These are phyloP conservation scores for Russula sp. DNA, from an alignment of 768 basidiomycete genomes.

Conservation along the genomic window DNA sequence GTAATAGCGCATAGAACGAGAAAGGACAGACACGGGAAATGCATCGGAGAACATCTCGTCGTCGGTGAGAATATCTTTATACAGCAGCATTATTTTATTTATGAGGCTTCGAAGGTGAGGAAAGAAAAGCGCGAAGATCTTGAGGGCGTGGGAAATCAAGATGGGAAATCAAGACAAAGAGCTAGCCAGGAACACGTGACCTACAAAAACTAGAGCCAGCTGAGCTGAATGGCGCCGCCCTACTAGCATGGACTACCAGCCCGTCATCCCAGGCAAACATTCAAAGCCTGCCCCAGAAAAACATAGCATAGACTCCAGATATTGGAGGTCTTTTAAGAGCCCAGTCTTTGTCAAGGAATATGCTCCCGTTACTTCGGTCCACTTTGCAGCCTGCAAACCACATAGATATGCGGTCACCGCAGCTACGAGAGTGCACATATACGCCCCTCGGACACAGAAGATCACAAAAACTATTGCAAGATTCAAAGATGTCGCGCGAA, in stretches of 20 bases:
- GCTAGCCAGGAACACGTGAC: slow-evolving; percentile 9
- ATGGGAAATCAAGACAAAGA: slow-evolving; percentile 9
- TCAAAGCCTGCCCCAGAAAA: slow-evolving; percentile 49
- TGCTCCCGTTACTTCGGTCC: slow-evolving; percentile 89
- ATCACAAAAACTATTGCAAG: slow-evolving; percentile 93
- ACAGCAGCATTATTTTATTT: slow-evolving; percentile 56
- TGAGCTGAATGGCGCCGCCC: background rate
- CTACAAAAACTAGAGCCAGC: background rate
- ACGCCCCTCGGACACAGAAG: slow-evolving; percentile 93
- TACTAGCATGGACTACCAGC: slow-evolving; percentile 67
- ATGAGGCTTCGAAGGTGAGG: background rate
- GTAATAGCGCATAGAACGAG: background rate
- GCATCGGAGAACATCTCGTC: slow-evolving; percentile 97
- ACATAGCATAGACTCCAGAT: slow-evolving; percentile 66
- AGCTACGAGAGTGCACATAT: slow-evolving; percentile 89
- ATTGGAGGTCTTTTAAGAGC: slow-evolving; percentile 83
- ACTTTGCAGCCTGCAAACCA: slow-evolving; percentile 82
- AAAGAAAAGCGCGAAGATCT: slow-evolving; percentile 7
- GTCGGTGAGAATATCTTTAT: slow-evolving; percentile 57
- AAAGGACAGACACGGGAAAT: slow-evolving; percentile 62
- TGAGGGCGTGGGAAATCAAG: slow-evolving; percentile 11
- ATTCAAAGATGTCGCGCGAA: slow-evolving; percentile 93
- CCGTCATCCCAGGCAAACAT: slow-evolving; percentile 55
- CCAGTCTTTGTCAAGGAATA: slow-evolving; percentile 97
- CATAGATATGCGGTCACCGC: slow-evolving; percentile 96